phyloP scores from a whole-genome alignment of 768 basidiomycete species.

The Podaxis pistillaris region DNA sequence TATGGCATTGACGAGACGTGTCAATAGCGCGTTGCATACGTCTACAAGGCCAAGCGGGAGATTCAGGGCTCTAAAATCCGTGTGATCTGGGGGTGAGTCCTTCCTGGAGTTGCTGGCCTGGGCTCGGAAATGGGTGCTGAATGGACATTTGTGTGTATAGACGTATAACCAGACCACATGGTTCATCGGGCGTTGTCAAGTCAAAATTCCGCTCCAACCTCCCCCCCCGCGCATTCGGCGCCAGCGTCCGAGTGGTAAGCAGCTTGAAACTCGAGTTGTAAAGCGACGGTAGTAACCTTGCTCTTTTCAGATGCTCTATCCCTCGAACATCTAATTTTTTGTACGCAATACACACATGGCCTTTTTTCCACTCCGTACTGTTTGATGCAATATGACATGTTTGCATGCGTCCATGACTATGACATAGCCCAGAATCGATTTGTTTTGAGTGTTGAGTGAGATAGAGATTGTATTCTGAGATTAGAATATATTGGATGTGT shows the following conservation, averaged over 20 bases:
- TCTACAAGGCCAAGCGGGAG: constrained; percentile 96
- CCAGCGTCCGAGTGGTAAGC: constrained; percentile 86
- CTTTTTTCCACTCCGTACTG: constrained; percentile 31
- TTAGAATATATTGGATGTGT: not conserved
- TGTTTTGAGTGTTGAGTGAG: not conserved
- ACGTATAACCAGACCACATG: constrained; percentile 91
- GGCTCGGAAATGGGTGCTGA: not conserved
- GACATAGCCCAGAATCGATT: constrained; percentile 5
- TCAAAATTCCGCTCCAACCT: constrained; percentile 96
- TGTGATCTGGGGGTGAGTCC: constrained; percentile 94
- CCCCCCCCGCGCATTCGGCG: constrained; percentile 93
- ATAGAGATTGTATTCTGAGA: not conserved
- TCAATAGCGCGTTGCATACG: constrained; percentile 87
- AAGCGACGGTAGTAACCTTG: constrained; percentile 1
- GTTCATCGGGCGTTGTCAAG: constrained; percentile 93
- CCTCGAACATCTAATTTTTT: constrained; percentile 68
- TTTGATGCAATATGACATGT: constrained; percentile 50
- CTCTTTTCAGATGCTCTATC: constrained; percentile 80
- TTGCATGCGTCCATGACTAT: constrained; percentile 31
- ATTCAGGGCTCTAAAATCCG: constrained; percentile 93
- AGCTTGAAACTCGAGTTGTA: not conserved
- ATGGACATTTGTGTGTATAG: constrained; percentile 34
- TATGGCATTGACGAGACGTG: constrained; percentile 3
- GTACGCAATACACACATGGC: constrained; percentile 31
- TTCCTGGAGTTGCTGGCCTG: not conserved